phyloP scores from a whole-genome alignment of 352 stramenopile genomes.

The Achlya hypogyna region DNA sequence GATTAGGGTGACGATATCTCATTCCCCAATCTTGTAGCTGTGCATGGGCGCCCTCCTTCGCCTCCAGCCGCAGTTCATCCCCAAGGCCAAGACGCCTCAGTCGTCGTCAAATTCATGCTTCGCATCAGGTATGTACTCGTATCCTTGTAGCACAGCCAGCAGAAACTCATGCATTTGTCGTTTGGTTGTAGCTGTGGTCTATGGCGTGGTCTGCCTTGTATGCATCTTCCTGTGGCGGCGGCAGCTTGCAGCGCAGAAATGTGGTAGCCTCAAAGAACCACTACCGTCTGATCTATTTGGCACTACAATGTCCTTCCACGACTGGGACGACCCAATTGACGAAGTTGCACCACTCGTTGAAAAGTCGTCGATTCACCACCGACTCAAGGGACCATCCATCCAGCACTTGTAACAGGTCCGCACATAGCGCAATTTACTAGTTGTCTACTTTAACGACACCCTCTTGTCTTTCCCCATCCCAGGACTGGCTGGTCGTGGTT shows the following conservation, averaged over 20 bases:
- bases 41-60: constrained; percentile 63
- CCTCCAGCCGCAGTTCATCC: constrained; percentile 63
- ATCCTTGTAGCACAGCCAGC: too few species aligned
- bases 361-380: neutral
- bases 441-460: too few species aligned
- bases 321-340: constrained; percentile 10
- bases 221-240: constrained; percentile 16
- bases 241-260: neutral
- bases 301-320: constrained; percentile 16
- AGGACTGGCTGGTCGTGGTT: neutral
- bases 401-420: constrained; percentile 2
- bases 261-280: constrained; percentile 2
- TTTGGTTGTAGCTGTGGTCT: constrained; percentile 14
- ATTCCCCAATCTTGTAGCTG: constrained; percentile 29
- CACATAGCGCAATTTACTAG: too few species aligned
- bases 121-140: constrained; percentile 44
- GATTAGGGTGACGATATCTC: constrained; percentile 6
- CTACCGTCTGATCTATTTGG: constrained; percentile 13
- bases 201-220: constrained; percentile 11
- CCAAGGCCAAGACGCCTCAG: constrained; percentile 59
- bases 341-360: constrained; percentile 9
- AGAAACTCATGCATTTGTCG: too few species aligned
- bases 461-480: neutral
- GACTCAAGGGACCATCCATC: constrained; percentile 7
- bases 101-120: constrained; percentile 66